Base-by-base conservation (phyloP, 1,284 basidiomycete genomes). In the Heterobasidion parviporum region DNA sequence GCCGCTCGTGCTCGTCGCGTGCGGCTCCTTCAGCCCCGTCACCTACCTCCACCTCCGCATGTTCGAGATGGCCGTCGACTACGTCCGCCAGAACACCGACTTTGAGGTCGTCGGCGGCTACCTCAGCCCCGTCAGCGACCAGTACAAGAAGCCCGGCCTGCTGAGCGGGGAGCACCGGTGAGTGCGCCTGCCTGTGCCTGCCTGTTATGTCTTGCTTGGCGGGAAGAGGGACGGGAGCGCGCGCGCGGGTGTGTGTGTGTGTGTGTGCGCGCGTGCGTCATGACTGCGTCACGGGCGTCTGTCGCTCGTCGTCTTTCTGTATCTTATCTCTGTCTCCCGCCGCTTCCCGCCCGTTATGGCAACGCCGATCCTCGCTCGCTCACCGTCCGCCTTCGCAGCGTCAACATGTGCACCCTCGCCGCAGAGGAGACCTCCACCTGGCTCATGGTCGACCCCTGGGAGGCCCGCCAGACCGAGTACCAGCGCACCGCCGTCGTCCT, bases 61-160 rank as follows among this genome's bases (percentile, higher is more conserved):
- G 92, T 98, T 97, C 71, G 94, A 97, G 71, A 97, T 98, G 94
- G 94, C 94, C 56, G 92, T 89, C 72, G 94, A 98, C 74, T 94
- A 93, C 66, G 84, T 93, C 57, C 82, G 93, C 54, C 94, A 97
- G 67, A 92, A 91, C 64, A 94, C 92, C 60, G 83, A 94, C 62
- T 96, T 92, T 67, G 94, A 97, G 75, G 87, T 98, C 64, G 80
- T 97, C 64, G 94, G 91, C 20, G 93, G 92, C 1, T 97, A 97
- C 74, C 86, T 97, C 66, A 94, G 92, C 66, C 94, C 94, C 41
- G 94, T 98, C 70, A 92, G 88, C 63, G 92, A 94, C 71, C 82
- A 85, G 78, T 95, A 95, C 81, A 92, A 92, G 78, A 95, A 95
- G 69, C 83, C 88, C 38, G 92, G 92, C 49, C 74, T 95, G 46